Base-by-base conservation (phyloP, 2,329 filamentous ascomycete species). In the Samsoniella hepiali region DNA sequence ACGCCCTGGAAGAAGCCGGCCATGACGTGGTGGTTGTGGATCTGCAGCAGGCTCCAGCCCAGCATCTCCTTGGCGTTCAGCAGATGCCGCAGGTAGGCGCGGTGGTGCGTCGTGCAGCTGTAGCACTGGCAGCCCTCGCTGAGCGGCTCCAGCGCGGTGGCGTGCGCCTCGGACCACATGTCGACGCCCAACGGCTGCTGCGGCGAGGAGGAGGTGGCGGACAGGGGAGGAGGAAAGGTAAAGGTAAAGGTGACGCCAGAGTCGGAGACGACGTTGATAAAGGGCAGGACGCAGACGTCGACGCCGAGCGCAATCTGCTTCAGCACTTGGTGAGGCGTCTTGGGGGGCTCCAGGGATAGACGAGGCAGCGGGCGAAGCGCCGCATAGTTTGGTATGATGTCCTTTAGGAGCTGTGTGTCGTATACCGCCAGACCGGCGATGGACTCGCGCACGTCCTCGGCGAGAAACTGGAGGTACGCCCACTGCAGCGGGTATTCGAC, bases 41-140 rank as follows among this genome's bases (percentile, higher is more conserved):
- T 83, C 74, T 98, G 94, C 8, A 99, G 81, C 8, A 99, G 82
- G 0, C 89, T 91, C 95, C 95, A 99, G 31, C 90, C 94, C 5
- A 97, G 86, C 95, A 99, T 98, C 76, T 99, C 95, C 72, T 93
- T 96, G 0, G 95, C 93, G 54, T 86, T 83, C 6, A 99, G 84
- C 1, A 98, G 82, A 74, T 99, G 95, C 67, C 93, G 89, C 42
- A 99, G 72, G 75, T 91, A 99, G 0, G 95, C 94, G 57, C 89
- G 82, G 75, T 97, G 92, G 74, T 98, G 94, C 22, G 84, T 84
- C 2, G 81, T 85, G 80, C 95, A 99, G 29, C 92, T 81, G 74
- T 96, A 94, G 81, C 95, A 99, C 58, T 77, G 69, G 74, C 95
- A 99, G 17, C 76, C 82, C 6, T 81, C 69, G 1, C 76, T 72